Evolutionary conservation across 768 basidiomycete species (phyloP).

Genomic region (Cystofilobasidium macerans): DNA sequence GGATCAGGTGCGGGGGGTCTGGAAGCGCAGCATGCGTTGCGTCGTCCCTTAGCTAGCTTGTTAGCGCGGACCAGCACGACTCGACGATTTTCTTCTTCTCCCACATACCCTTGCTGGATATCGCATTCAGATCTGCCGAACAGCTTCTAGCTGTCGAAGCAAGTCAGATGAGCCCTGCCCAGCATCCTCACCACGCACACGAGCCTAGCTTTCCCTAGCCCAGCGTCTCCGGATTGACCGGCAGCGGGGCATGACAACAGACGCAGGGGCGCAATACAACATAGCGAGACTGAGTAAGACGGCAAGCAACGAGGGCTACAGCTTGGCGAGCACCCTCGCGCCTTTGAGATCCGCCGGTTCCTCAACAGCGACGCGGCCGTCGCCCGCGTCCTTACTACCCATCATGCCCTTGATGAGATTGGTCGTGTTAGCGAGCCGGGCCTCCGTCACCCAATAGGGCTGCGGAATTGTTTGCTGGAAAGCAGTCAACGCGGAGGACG

Average conservation of each 20-base stretch:
- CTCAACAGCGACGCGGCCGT: background rate
- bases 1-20: too few relatives aligned
- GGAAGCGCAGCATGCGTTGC: too few relatives aligned
- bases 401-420: conserved; percentile 28
- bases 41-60: too few relatives aligned
- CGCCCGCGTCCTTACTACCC: conserved; percentile 28
- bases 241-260: background rate
- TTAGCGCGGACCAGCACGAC: too few relatives aligned
- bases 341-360: background rate
- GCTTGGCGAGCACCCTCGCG: background rate
- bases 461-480: conserved; percentile 27
- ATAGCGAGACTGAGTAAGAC: background rate
- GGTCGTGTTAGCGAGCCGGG: conserved; percentile 26
- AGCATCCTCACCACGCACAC: too few relatives aligned
- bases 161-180: too few relatives aligned
- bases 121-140: too few relatives aligned
- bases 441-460: conserved; percentile 28
- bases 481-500: background rate
- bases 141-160: too few relatives aligned
- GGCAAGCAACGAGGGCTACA: background rate
- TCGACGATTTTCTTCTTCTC: too few relatives aligned
- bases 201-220: too few relatives aligned
- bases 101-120: too few relatives aligned
- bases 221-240: too few relatives aligned
- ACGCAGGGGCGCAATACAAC: background rate